phyloP scores from a whole-genome alignment of 331 rosid genomes.

The Stylosanthes scabra region DNA sequence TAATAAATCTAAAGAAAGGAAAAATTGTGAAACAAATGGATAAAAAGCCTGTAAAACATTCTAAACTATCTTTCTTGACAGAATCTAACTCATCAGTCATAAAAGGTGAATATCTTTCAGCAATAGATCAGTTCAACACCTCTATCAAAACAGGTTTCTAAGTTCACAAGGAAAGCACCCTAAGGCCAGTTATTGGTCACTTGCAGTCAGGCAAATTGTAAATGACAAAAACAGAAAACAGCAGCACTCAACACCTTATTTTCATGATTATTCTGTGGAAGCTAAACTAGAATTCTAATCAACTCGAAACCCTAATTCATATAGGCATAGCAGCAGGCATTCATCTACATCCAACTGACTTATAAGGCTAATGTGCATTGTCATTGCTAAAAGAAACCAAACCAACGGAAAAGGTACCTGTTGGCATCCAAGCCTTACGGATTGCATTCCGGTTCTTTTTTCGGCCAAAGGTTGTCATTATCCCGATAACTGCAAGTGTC shows the following conservation, averaged over 20 bases:
- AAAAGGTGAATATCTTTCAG: neutral
- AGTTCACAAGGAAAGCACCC: constrained; percentile 32
- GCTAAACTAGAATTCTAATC: constrained; percentile 29
- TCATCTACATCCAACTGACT: constrained; percentile 27
- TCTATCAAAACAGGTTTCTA: constrained; percentile 22
- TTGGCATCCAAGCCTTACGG: constrained; percentile 85
- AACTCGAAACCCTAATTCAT: constrained; percentile 16
- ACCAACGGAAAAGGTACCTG: constrained; percentile 49
- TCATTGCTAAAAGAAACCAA: constrained; percentile 22
- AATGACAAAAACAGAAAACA: constrained; percentile 32
- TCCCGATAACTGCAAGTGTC: constrained; percentile 60
- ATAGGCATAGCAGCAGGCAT: constrained; percentile 10
- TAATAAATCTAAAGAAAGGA: neutral
- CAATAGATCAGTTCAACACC: constrained; percentile 1
- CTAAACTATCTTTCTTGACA: constrained; percentile 4
- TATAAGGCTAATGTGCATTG: constrained; percentile 5
- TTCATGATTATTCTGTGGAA: constrained; percentile 12
- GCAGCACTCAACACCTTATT: neutral
- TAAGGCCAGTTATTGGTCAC: constrained; percentile 20
- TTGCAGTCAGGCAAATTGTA: constrained; percentile 30
- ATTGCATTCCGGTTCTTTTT: constrained; percentile 72
- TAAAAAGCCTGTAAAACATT: constrained; percentile 1
- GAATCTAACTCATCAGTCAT: neutral
- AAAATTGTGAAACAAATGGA: constrained; percentile 10
- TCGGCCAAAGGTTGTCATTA: constrained; percentile 68